Base-by-base conservation (phyloP, 176 grass and related monocot genomes). In the Typha latifolia region DNA sequence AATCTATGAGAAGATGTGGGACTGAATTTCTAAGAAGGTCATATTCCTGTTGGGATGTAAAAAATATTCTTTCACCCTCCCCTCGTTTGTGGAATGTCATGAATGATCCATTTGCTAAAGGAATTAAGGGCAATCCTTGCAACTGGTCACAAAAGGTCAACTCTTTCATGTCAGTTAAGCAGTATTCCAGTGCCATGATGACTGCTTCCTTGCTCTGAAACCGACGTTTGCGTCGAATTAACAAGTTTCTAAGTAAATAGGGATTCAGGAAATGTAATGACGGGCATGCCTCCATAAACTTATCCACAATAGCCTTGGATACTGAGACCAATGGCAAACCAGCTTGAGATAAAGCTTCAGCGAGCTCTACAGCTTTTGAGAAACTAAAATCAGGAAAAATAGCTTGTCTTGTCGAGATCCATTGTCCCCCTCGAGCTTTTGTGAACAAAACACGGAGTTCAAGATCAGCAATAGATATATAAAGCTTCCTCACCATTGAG, bases 331-430 rank as follows among this genome's bases (percentile, higher is more conserved):
- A 63, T 68, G 85, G 85, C 75, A 96, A 73, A 64, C 87, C 92
- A 82, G 92, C 84, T 86, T 89, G 68, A 32, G 88, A 75, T 64
- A 96, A 84, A 82, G 86, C 71, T 82, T 96, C 92, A 72, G 80
- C 49, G 51, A 96, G 78, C 47, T 96, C 82, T 11, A 67, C 49
- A 69, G 75, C 88, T 62, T 91, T 89, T 80, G 85, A 69, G 70
- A 91, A 96, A 80, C 66, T 76, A 68, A 86, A 89, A 89, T 96
- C 92, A 22, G 88, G 88, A 67, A 96, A 96, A 79, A 96, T 91
- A 72, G 92, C 83, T 84, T 91, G 87, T 77, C 80, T 89, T 66
- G 88, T 84, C 76, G 92, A 83, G 37, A 96, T 71, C 92, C 92
- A 96, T 75, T 91, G 92, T 16, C 92, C 92, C 55, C 88, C 88